These are phyloP conservation scores for Serendipita sp. DNA, from an alignment of 1,284 basidiomycete species.

Conservation along the genomic window DNA sequence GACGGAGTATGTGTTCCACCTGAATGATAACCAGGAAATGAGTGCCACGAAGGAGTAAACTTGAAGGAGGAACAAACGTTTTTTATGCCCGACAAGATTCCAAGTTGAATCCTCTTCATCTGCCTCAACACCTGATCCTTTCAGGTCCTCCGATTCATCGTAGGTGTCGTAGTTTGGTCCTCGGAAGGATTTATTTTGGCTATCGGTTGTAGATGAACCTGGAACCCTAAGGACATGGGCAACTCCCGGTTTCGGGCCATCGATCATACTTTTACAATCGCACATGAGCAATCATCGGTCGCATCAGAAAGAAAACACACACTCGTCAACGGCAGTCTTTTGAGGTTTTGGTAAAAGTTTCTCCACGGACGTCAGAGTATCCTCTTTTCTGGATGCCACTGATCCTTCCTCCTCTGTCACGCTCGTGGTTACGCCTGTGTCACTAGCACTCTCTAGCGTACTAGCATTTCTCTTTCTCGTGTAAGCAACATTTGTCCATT, in stretches of 20 bases:
- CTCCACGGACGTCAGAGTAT: conserved; percentile 39
- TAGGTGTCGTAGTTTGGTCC: conserved; percentile 65
- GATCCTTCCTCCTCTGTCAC: conserved; percentile 24
- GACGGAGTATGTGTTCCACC: conserved; percentile 10
- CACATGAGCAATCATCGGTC: conserved; percentile 12
- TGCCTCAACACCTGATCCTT: conserved; percentile 29
- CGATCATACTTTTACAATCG: conserved; percentile 36
- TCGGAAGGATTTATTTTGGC: conserved; percentile 31
- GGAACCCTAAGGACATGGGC: conserved; percentile 47
- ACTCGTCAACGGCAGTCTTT: conserved; percentile 57
- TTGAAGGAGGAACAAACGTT: conserved; percentile 26
- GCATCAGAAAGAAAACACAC: conserved; percentile 18
- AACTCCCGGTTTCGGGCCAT: conserved; percentile 37
- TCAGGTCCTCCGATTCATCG: conserved; percentile 36
- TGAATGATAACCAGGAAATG: conserved; percentile 1
- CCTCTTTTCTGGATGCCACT: conserved; percentile 6
- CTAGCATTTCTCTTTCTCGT: conserved; percentile 13
- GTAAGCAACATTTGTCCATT: neutral
- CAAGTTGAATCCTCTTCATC: conserved; percentile 47
- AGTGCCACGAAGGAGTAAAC: neutral
- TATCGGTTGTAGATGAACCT: neutral
- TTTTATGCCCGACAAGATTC: conserved; percentile 48
- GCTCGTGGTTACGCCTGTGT: conserved; percentile 37
- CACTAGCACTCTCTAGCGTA: conserved; percentile 30
- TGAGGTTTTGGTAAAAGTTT: conserved; percentile 40